phyloP scores from a whole-genome alignment of 495 filamentous ascomycete genomes.

The Sabuloglossum arenarium region DNA sequence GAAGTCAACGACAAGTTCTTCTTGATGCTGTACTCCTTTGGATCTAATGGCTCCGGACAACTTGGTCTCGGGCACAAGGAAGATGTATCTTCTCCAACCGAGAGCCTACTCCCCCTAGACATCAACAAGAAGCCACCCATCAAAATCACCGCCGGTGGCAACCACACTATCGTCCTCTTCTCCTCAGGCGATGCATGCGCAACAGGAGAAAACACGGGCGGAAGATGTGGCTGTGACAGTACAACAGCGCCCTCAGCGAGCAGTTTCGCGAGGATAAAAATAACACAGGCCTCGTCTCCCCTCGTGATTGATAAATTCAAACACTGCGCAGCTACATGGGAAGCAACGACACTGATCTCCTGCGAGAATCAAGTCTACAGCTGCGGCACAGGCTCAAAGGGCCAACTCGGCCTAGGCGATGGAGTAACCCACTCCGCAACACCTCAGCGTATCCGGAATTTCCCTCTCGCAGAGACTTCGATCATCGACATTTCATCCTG shows the following conservation, averaged over 20 bases:
- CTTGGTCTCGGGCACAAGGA: conserved; percentile 57
- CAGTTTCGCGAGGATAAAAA: background rate
- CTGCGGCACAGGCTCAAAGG: conserved; percentile 43
- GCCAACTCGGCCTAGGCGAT: conserved; percentile 45
- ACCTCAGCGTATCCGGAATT: conserved; percentile 26
- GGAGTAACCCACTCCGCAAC: conserved; percentile 6
- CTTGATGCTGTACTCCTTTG: conserved; percentile 51
- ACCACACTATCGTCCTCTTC: conserved; percentile 60
- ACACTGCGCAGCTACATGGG: conserved; percentile 53
- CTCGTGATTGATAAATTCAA: conserved; percentile 10
- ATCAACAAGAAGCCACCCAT: conserved; percentile 11
- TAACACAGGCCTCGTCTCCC: background rate
- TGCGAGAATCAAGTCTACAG: conserved; percentile 29
- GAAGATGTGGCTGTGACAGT: conserved; percentile 26
- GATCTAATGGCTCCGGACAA: conserved; percentile 80
- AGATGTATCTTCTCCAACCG: conserved; percentile 47
- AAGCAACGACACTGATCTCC: conserved; percentile 37
- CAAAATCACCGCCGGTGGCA: conserved; percentile 53
- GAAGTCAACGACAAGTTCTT: background rate
- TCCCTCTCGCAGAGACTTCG: conserved; percentile 31
- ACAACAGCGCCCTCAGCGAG: background rate
- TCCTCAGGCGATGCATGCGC: conserved; percentile 34
- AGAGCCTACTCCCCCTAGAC: conserved; percentile 27
- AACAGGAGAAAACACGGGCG: conserved; percentile 36
- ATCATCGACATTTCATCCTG: conserved; percentile 42